These are phyloP conservation scores for Colletotrichum australisinense DNA, from an alignment of 2,329 filamentous ascomycete species.

Conservation along the genomic window DNA sequence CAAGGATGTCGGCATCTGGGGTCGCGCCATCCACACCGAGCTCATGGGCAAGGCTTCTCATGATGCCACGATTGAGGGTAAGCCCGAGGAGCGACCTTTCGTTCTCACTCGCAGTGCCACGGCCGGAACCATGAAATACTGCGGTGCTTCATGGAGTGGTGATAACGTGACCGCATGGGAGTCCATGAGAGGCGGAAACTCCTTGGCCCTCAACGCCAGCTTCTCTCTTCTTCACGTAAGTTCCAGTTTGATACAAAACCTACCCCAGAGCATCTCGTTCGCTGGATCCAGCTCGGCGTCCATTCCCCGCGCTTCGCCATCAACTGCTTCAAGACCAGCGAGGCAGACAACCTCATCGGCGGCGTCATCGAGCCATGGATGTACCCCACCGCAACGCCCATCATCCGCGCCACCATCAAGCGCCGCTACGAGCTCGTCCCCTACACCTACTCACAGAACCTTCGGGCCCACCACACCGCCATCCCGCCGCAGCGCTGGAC, in stretches of 20 bases:
- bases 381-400: slow-evolving; percentile 74
- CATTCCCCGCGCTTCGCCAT: slow-evolving; percentile 79
- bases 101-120: slow-evolving; percentile 79
- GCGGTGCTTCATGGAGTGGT: slow-evolving; percentile 79
- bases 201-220: slow-evolving; percentile 74
- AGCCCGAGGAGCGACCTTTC: slow-evolving; percentile 71
- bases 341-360: slow-evolving; percentile 72
- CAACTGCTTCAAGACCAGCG: slow-evolving; percentile 81
- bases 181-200: slow-evolving; percentile 78
- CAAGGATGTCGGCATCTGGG: slow-evolving; percentile 74
- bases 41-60: slow-evolving; percentile 78
- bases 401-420: slow-evolving; percentile 74
- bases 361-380: slow-evolving; percentile 85
- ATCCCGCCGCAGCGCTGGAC: slow-evolving; percentile 77
- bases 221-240: slow-evolving; percentile 72
- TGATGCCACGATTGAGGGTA: slow-evolving; percentile 70
- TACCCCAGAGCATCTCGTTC: slow-evolving; percentile 75
- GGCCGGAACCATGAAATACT: slow-evolving; percentile 76
- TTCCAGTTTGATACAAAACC: too few relatives aligned
- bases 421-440: slow-evolving; percentile 78
- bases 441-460: slow-evolving; percentile 74
- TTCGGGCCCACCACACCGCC: slow-evolving; percentile 71
- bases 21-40: slow-evolving; percentile 76
- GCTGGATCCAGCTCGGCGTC: slow-evolving; percentile 79
- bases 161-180: slow-evolving; percentile 82